Conservation (phyloP, 2,329 filamentous ascomycete species). For the Botryotinia narcissicola region DNA sequence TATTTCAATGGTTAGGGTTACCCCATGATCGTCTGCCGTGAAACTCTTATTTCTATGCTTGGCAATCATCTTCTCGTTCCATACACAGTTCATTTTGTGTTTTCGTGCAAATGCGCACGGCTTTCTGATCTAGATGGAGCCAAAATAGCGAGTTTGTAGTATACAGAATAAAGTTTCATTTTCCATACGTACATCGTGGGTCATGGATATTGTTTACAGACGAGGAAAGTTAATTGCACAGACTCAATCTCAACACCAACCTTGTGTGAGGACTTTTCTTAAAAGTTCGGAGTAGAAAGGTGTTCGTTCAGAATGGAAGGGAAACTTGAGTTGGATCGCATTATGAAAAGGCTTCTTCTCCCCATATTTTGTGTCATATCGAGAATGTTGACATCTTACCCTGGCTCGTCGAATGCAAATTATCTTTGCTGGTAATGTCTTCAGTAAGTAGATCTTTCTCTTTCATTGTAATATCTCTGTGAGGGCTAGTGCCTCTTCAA, state of each 20-base stretch:
- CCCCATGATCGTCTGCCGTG: background rate
- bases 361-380: background rate
- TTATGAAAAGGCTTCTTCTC: background rate
- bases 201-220: background rate
- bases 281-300: background rate
- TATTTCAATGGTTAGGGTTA: background rate
- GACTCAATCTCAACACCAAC: background rate
- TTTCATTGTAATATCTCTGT: background rate
- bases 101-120: background rate
- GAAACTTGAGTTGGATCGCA: background rate
- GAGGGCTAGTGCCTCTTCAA: background rate
- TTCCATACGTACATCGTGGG: background rate
- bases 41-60: background rate
- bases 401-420: background rate
- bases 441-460: slow-evolving; percentile 1
- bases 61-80: background rate
- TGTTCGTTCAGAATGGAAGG: background rate
- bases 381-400: background rate
- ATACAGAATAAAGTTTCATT: background rate
- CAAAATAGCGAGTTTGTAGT: background rate
- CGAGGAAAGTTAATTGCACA: background rate
- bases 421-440: slow-evolving; percentile 1
- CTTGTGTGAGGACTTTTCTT: background rate
- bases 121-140: background rate
- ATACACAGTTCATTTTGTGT: background rate